Percentiles rank a stretch among this genome's conserved stretches.
Evolutionary conservation across 139 green algal genomes (phyloP).

Genomic region (Chlamydomonas urium): DNA sequence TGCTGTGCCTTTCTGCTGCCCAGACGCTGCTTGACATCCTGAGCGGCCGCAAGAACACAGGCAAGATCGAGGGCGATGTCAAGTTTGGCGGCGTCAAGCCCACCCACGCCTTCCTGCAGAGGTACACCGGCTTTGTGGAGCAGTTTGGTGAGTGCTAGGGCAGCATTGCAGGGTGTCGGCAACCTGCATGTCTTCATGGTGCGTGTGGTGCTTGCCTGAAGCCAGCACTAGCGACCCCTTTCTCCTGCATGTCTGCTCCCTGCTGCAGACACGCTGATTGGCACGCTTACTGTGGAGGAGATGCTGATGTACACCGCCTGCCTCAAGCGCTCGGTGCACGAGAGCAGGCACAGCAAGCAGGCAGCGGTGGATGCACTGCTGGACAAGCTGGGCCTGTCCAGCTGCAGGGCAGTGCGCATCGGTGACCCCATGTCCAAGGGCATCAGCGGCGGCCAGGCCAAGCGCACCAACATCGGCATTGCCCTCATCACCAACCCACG

Average conservation of each 20-base stretch:
- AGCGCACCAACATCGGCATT: conserved; percentile 62
- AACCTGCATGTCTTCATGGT: too few relatives aligned
- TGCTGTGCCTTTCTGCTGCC: neutral
- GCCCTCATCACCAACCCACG: conserved; percentile 59
- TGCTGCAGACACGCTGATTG: conserved; percentile 56
- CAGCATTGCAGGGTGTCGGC: too few relatives aligned
- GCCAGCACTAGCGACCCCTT: too few relatives aligned
- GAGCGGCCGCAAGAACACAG: conserved; percentile 52
- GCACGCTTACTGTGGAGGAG: conserved; percentile 62
- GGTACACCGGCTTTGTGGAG: conserved; percentile 69
- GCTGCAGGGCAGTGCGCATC: conserved; percentile 39
- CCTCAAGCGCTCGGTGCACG: conserved; percentile 57
- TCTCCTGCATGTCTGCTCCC: too few relatives aligned
- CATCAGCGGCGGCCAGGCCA: conserved; percentile 62
- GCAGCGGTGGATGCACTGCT: conserved; percentile 58
- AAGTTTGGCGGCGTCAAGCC: conserved; percentile 64
- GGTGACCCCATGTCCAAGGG: conserved; percentile 49
- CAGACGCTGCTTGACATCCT: conserved; percentile 57
- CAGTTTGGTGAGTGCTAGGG: conserved; percentile 42
- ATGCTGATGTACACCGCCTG: conserved; percentile 82
- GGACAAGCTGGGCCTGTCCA: neutral
- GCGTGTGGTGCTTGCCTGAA: neutral
- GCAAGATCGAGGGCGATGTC: conserved; percentile 47
- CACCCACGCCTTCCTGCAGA: conserved; percentile 58
- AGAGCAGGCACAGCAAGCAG: conserved; percentile 43